Evolutionary conservation across 2,329 filamentous ascomycete species (phyloP), one percentile per base, ranked within the genome.

Genomic region (Penicillium sp.): DNA sequence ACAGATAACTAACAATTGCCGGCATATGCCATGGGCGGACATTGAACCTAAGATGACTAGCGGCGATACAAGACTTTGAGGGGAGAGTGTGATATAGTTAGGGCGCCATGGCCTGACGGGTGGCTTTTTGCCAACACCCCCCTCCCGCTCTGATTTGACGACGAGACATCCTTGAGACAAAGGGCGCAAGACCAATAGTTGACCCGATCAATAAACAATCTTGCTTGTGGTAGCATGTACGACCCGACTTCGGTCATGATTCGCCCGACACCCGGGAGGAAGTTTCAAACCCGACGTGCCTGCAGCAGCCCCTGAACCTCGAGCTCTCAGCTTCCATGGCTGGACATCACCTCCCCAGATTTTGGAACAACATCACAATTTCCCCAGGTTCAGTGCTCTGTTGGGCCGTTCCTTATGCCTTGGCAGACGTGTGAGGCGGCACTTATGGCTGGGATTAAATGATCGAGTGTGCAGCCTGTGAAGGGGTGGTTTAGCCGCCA

Each of bases 71-170:
- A 22, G 19, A 22, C 19, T 22, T 6, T n/a, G n/a, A n/a, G n/a
- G 22, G 22, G 22, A 25, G 22, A 25, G n/a, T 35, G 14, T 43
- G 10, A 37, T 11, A 18, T 35, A 16, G 44, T 27, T 35, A 25
- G 44, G 18, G 28, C 28, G 30, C 19, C 35, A 18, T 35, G 7
- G 14, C 14, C 3, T 28, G 31, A 37, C 41, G 16, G 33, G 27
- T 36, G 33, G 40, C 27, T 37, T 18, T 39, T 49, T 49, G 46
- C 31, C 46, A 48, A 31, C n/a, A 35, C 16, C 31, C 46, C 40
- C 36, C 33, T 44, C 34, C 35, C 28, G 35, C 30, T 27, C n/a
- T 49, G 46, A 44, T 49, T 31, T 14, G 40, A 29, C 18, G n/a
- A 35, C 37, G 16, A 14, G n/a, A 28, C 22, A 34, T 29, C 4